phyloP scores from a whole-genome alignment of 352 stramenopile species.

The Phytophthora niederhauseri region DNA sequence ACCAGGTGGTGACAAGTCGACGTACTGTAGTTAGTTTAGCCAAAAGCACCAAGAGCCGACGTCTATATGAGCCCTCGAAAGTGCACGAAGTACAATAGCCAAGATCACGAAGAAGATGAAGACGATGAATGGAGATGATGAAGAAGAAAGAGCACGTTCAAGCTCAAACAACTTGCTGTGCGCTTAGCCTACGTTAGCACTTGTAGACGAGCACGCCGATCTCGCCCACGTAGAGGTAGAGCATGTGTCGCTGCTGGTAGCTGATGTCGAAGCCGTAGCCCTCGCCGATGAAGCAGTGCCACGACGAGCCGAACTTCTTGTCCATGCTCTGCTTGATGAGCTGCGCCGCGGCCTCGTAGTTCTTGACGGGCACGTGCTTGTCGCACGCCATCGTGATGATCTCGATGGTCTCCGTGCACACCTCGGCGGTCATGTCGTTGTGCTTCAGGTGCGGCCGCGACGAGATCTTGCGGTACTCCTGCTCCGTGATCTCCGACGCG shows the following conservation, averaged over 20 bases:
- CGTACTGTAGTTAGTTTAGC: constrained; percentile 16
- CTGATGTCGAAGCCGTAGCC: constrained; percentile 97
- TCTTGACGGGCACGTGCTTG: constrained; percentile 93
- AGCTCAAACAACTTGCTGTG: constrained; percentile 9
- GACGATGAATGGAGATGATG: not conserved
- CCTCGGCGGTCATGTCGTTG: constrained; percentile 94
- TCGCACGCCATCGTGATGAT: constrained; percentile 97
- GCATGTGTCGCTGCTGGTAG: constrained; percentile 96
- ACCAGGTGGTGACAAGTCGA: constrained; percentile 11
- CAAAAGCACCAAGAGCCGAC: constrained; percentile 12
- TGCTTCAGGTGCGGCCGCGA: constrained; percentile 81
- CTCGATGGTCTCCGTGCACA: constrained; percentile 95
- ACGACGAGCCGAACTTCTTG: constrained; percentile 97
- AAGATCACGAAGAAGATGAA: constrained; percentile 13
- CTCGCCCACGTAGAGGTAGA: constrained; percentile 95
- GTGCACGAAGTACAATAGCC: constrained; percentile 35
- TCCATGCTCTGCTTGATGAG: constrained; percentile 97
- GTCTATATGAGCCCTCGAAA: constrained; percentile 25
- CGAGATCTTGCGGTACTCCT: constrained; percentile 87
- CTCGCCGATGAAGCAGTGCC: constrained; percentile 97
- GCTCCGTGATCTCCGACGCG: constrained; percentile 62
- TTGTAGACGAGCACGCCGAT: constrained; percentile 97
- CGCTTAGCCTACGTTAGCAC: constrained; percentile 59
- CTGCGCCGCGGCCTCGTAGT: constrained; percentile 94
- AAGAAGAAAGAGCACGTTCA: constrained; percentile 8